Conservation (phyloP, 176 grass and related monocot genomes). For the Alloteropsis semialata region DNA sequence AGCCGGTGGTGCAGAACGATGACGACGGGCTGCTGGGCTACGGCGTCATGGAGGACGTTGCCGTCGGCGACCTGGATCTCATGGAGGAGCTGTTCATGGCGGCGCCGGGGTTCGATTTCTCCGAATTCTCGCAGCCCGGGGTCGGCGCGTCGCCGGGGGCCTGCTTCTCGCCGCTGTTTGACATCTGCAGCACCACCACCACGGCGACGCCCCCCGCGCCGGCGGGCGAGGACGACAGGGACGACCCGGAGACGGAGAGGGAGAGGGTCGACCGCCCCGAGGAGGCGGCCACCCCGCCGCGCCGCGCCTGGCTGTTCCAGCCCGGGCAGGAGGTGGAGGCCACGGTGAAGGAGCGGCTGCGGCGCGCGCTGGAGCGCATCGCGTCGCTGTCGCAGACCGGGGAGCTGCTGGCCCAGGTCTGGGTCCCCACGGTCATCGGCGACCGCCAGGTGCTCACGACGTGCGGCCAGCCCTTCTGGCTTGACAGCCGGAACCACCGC, state of each 20-base stretch:
- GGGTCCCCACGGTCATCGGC: constrained; percentile 70
- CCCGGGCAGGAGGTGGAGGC: neutral
- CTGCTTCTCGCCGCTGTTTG: constrained; percentile 42
- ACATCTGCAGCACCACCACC: constrained; percentile 42
- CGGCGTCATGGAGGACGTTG: constrained; percentile 34
- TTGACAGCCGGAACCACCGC: constrained; percentile 46
- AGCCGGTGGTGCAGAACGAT: neutral
- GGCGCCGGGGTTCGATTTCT: constrained; percentile 38
- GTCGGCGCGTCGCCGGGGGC: neutral
- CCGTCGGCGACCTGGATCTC: constrained; percentile 54
- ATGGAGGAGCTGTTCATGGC: constrained; percentile 65
- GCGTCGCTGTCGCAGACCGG: constrained; percentile 45
- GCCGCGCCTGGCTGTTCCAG: constrained; percentile 27
- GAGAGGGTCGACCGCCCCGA: neutral
- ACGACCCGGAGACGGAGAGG: neutral
- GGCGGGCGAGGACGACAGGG: neutral
- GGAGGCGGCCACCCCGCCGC: neutral
- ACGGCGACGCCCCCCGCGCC: constrained; percentile 4
- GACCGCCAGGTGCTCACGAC: constrained; percentile 83
- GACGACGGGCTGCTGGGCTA: neutral
- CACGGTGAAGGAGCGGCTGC: constrained; percentile 65
- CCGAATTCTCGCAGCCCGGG: constrained; percentile 32
- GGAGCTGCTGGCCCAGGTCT: constrained; percentile 81
- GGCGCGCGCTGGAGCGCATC: constrained; percentile 57
- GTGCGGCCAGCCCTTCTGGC: constrained; percentile 74